A percentile compares a stretch with the other conserved stretches of the same genome.
Conservation (phyloP, 78 protist species). For the Dictyostelium discoideum region dicty_2.7 NC_007088.5:1727001-1727500, state of each 20-base stretch:
- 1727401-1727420: neutral
- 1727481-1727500: neutral
- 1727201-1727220: slow-evolving; percentile 11
- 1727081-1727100: neutral
- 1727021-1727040: neutral
- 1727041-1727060: neutral
- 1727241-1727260: slow-evolving; percentile 30
- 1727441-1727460: neutral
- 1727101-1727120: neutral
- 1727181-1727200: neutral
- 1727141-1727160: neutral
- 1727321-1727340: neutral
- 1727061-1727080: slow-evolving; percentile 6
- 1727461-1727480: neutral
- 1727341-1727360: neutral
- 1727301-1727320: neutral
- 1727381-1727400: neutral
- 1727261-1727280: slow-evolving; percentile 1
- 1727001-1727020: neutral
- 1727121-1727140: neutral
- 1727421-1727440: neutral
- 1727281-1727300: slow-evolving; percentile 27
- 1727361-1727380: neutral
- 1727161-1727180: neutral
- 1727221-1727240: slow-evolving; percentile 26